Evolutionary conservation across 768 basidiomycete genomes (phyloP).

Genomic region (Suillus americanus): DNA sequence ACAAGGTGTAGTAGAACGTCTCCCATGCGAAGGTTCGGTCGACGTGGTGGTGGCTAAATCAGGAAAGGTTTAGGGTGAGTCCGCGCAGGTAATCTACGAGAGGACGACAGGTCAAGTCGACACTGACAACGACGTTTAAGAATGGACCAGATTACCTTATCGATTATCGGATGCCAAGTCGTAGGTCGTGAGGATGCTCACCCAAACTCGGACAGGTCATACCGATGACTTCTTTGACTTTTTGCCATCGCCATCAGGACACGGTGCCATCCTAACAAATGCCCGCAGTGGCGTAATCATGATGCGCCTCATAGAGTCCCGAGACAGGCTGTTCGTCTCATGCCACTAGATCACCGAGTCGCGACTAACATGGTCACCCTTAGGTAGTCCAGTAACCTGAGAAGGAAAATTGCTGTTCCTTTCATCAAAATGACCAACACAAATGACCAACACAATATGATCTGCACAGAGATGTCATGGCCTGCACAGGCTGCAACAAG

Average conservation of each 20-base stretch:
- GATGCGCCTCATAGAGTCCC: background rate
- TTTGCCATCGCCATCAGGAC: background rate
- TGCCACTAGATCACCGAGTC: background rate
- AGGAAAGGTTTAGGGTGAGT: background rate
- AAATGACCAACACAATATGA: background rate
- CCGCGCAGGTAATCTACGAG: background rate
- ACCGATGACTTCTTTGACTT: background rate
- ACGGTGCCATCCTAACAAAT: background rate
- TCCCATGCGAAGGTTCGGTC: background rate
- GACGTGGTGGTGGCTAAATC: background rate
- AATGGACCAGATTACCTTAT: too few species aligned
- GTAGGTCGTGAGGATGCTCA: background rate
- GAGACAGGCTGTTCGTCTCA: background rate
- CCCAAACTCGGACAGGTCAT: background rate
- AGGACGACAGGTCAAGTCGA: background rate
- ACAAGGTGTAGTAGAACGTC: background rate
- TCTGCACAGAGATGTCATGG: background rate
- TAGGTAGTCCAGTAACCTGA: background rate
- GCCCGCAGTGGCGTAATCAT: background rate
- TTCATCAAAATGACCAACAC: background rate
- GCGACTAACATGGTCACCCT: background rate
- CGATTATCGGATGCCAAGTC: background rate
- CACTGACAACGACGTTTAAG: background rate
- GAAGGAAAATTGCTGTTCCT: background rate
- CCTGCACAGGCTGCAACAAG: background rate